Evolutionary conservation across 345 rosid genomes (phyloP), one percentile per base, ranked within the genome.

Genomic region (Conringia planisiliqua): DNA sequence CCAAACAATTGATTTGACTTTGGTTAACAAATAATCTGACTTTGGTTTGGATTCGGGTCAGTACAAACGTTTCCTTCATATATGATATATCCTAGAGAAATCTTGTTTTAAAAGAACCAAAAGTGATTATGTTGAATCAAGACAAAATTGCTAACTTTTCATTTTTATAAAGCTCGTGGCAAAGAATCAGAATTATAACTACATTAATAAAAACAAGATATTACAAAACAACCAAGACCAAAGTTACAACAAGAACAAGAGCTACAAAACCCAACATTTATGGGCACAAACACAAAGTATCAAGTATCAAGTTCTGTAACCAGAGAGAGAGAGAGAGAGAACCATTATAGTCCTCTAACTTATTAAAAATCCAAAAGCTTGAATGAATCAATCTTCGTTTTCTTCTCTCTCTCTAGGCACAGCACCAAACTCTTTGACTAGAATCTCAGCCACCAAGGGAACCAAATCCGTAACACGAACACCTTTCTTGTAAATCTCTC

Each of bases 381-480:
- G 76, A 58, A 71, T 62, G 39, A 62, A 76, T 78, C 82, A 90
- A 26, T 89, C 95, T 55, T 91, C 97, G 10, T 54, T 74, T 26
- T 90, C 97, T 82, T 91, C 97, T 84, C 97, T 85, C 59, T 85
- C 97, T 71, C 93, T 52, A 52, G 82, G 90, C 58, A 89, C 93
- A 70, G 93, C 98, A 54, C 97, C 97, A 74, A 90, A 94, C 30
- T 87, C 81, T 46, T 86, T 62, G 8, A 94, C 83, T 79, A 94
- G 80, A 63, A 94, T 87, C 66, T 91, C 89, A 35, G 78, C 93
- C 55, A 94, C 93, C 55, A 91, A 17, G 10, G 96, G 95, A 78
- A 80, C 97, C 87, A 91, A 80, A 74, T 94, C 80, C 74, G 93
- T 88, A 36, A 97, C 93, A 47, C 91, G 97, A 16, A 94, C 97